These are phyloP conservation scores for Daphne laureola DNA, from an alignment of 441 rosid species.

Conservation along the genomic window DNA sequence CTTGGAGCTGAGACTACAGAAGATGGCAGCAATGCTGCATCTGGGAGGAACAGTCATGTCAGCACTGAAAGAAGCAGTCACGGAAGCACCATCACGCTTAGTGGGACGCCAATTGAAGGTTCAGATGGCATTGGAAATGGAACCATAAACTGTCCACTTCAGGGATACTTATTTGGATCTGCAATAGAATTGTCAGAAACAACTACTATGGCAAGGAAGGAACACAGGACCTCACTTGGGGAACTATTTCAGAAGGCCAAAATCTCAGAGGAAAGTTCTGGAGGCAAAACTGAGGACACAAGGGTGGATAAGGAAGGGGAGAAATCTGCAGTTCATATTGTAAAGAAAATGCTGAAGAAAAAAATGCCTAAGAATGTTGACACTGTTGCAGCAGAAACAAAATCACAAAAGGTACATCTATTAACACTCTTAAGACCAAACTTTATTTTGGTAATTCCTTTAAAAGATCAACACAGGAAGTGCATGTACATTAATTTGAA, in stretches of 20 bases:
- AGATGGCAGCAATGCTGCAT: slow-evolving; percentile 47
- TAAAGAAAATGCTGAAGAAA: slow-evolving; percentile 64
- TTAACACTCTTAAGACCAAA: background rate
- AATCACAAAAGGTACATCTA: slow-evolving; percentile 48
- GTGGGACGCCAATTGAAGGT: slow-evolving; percentile 56
- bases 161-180: slow-evolving; percentile 73
- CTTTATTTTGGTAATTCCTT: background rate
- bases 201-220: slow-evolving; percentile 50
- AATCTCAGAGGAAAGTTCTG: slow-evolving; percentile 39
- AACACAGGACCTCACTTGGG: slow-evolving; percentile 64
- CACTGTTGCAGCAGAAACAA: slow-evolving; percentile 51
- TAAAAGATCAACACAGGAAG: slow-evolving; percentile 1
- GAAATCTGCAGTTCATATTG: slow-evolving; percentile 41
- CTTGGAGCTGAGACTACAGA: slow-evolving; percentile 60
- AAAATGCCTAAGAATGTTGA: slow-evolving; percentile 38
- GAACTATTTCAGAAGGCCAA: slow-evolving; percentile 72
- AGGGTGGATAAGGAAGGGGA: slow-evolving; percentile 52
- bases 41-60: slow-evolving; percentile 68
- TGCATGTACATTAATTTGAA: too few species aligned
- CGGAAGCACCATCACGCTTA: slow-evolving; percentile 65
- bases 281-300: slow-evolving; percentile 41
- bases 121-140: slow-evolving; percentile 42
- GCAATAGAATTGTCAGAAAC: slow-evolving; percentile 65
- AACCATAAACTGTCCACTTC: slow-evolving; percentile 54
- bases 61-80: slow-evolving; percentile 76